phyloP scores from a whole-genome alignment of 1,284 basidiomycete species.

The Paramarasmius palmivorus region DNA sequence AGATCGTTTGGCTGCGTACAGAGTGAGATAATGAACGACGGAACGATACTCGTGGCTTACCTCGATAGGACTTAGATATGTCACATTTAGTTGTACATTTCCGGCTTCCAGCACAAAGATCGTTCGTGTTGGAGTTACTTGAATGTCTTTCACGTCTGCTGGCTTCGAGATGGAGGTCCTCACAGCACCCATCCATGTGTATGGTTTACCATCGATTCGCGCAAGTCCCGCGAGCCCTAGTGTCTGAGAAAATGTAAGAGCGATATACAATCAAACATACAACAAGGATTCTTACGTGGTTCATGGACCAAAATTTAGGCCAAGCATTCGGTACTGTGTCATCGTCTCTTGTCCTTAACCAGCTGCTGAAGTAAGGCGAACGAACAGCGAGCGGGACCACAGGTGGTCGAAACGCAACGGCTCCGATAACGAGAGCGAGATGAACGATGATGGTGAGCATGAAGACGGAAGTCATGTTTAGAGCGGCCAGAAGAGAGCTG shows the following conservation, averaged over 20 bases:
- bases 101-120: slow-evolving; percentile 9
- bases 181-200: slow-evolving; percentile 6
- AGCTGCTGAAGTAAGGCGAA: slow-evolving; percentile 36
- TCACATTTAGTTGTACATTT: slow-evolving; percentile 9
- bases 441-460: too few species aligned
- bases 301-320: too few species aligned
- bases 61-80: slow-evolving; percentile 15
- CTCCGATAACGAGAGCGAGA: background rate
- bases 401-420: slow-evolving; percentile 9
- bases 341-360: slow-evolving; percentile 21
- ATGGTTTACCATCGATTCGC: slow-evolving; percentile 10
- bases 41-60: too few species aligned
- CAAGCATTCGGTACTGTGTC: too few species aligned
- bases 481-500: too few species aligned
- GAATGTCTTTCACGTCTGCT: background rate
- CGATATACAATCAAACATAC: too few species aligned
- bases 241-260: background rate
- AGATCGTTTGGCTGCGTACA: slow-evolving; percentile 5
- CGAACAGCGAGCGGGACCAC: slow-evolving; percentile 33
- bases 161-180: background rate
- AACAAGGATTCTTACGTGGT: too few species aligned
- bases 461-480: too few species aligned
- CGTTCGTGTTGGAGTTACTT: slow-evolving; percentile 12
- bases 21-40: background rate
- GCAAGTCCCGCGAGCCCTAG: slow-evolving; percentile 3